phyloP scores from a whole-genome alignment of 495 filamentous ascomycete genomes.

The Apiosordaria backusii region DNA sequence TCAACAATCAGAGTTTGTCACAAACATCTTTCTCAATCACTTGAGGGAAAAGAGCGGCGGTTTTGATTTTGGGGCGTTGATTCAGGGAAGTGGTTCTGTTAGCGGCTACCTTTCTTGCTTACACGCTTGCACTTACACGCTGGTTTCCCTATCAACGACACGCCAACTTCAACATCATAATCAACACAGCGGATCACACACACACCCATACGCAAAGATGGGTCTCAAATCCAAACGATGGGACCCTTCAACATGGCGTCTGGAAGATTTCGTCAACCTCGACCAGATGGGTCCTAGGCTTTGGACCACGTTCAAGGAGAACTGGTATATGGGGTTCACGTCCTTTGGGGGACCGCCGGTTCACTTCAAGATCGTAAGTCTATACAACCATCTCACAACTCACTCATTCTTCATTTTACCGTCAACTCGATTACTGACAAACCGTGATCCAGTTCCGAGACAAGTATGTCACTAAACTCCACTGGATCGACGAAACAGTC shows the following conservation, averaged over 20 bases:
- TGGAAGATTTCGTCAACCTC: not conserved
- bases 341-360: slow-evolving; percentile 62
- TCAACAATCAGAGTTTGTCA: not conserved
- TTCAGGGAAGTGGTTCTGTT: not conserved
- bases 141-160: not conserved
- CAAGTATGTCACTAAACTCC: slow-evolving; percentile 60
- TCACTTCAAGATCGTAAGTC: slow-evolving; percentile 54
- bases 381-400: not conserved
- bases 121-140: not conserved
- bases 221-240: not conserved
- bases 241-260: not conserved
- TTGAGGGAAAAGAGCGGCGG: not conserved
- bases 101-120: too few relatives aligned
- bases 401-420: not conserved
- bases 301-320: slow-evolving; percentile 40
- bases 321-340: slow-evolving; percentile 62
- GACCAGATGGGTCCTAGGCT: not conserved
- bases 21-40: not conserved
- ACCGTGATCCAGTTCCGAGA: slow-evolving; percentile 61
- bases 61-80: not conserved
- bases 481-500: slow-evolving; percentile 75
- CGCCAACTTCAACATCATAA: not conserved
- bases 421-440: slow-evolving; percentile 48
- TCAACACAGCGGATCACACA: not conserved
- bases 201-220: not conserved